Evolutionary conservation across 352 stramenopile genomes (phyloP), one percentile per base, ranked within the genome.

Genomic region (Pilasporangium apinafurcum): DNA sequence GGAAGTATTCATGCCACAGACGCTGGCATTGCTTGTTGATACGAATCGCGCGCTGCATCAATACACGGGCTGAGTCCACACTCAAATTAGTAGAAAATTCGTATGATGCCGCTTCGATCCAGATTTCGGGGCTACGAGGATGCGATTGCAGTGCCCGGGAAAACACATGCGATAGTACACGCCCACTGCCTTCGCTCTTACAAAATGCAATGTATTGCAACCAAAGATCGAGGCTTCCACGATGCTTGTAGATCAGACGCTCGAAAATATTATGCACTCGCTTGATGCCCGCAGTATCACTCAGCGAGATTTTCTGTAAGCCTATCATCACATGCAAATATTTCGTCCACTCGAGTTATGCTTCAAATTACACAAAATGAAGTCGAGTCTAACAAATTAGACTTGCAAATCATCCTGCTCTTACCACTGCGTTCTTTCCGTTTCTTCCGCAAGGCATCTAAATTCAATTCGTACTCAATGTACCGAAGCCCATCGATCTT

Each of bases 401-500:
- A n/a, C n/a, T n/a, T n/a, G n/a, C n/a, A n/a, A n/a, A n/a, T n/a
- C n/a, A n/a, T n/a, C n/a, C n/a, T n/a, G n/a, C n/a, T n/a, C n/a
- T n/a, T n/a, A n/a, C n/a, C 71, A 12, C 79, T 51, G 2, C 82
- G 79, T 32, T 80, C 62, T 53, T 96, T 96, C 38, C 87, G 81
- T 37, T 86, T 76, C 22, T 67, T 72, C 5, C 87, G 81, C 25
- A 97, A 66, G 25, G 81, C 82, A 27, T 97, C 87, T 37, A 97
- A 58, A 55, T 95, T 94, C 20, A 97, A 58, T 59, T 97, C 90
- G 68, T 97, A 96, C 61, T 96, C 85, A 37, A 96, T 89, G 66
- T 97, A 97, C 29, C 89, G 85, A 62, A 97, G 78, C 20, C 65
- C 94, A 61, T 97, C 90, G 42, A 95, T 85, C 62, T 94, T 95